These are phyloP conservation scores for Plasmodium malariae DNA, from an alignment of 169 alveolate species.

Conservation along the genomic window DNA sequence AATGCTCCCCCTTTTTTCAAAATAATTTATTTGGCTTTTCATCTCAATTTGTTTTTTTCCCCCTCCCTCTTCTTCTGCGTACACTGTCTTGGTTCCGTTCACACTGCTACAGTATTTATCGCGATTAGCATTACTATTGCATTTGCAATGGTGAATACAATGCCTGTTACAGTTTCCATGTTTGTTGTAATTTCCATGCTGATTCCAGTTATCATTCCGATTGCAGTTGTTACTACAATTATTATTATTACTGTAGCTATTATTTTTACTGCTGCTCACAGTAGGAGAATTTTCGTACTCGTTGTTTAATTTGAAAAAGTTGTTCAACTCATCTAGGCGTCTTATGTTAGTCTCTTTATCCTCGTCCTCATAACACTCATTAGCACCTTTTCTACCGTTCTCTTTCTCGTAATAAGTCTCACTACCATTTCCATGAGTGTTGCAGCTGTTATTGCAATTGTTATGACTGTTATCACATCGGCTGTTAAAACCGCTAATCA, in stretches of 20 bases:
- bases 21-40: not conserved
- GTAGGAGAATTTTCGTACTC: too few relatives aligned
- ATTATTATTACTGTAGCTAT: not conserved
- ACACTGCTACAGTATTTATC: too few relatives aligned
- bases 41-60: not conserved
- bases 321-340: not conserved
- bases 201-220: too few relatives aligned
- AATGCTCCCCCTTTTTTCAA: conserved; percentile 36
- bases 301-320: too few relatives aligned
- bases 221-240: not conserved
- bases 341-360: not conserved
- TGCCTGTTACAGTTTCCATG: too few relatives aligned
- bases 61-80: not conserved
- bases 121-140: too few relatives aligned
- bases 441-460: not conserved
- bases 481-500: not conserved
- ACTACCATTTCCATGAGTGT: not conserved
- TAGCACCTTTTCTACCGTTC: not conserved
- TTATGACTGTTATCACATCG: not conserved
- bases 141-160: too few relatives aligned
- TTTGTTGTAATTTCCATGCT: too few relatives aligned
- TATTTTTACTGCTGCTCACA: not conserved
- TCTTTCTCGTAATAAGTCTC: not conserved
- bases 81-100: too few relatives aligned
- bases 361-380: not conserved